Conservation (phyloP, 768 basidiomycete species). For the Goffeauzyma gilvescens region DNA sequence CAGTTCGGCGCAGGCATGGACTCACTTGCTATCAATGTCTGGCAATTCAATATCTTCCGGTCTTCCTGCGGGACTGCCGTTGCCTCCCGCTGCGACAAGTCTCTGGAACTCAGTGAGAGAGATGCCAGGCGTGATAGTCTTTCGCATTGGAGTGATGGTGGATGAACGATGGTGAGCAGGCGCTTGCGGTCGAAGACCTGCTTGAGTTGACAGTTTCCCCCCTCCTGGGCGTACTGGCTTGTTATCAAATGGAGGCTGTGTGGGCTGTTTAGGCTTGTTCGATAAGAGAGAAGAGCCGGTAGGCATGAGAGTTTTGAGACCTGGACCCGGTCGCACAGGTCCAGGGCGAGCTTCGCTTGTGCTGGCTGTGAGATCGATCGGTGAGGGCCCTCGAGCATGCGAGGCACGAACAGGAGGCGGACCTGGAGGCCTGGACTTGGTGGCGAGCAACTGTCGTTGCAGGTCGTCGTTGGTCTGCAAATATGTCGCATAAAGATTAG, state of each 20-base stretch:
- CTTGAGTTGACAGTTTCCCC: neutral
- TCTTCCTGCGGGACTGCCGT: conserved; percentile 4
- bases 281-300: neutral
- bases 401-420: too few relatives aligned
- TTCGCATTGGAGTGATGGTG: conserved; percentile 6
- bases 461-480: too few relatives aligned
- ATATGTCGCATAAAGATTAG: too few relatives aligned
- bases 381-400: too few relatives aligned
- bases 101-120: conserved; percentile 1
- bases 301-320: conserved; percentile 1
- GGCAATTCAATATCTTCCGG: conserved; percentile 52
- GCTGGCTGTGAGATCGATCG: too few relatives aligned
- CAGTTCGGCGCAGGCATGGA: too few relatives aligned
- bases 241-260: neutral
- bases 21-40: conserved; percentile 72
- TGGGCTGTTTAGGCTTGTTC: neutral
- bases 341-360: too few relatives aligned
- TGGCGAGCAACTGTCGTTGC: too few relatives aligned
- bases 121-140: conserved; percentile 8
- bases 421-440: too few relatives aligned
- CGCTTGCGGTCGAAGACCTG: neutral
- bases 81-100: conserved; percentile 1
- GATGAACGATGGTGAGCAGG: neutral
- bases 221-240: neutral
- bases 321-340: neutral